Evolutionary conservation across 352 stramenopile species (phyloP).

Genomic region (Thraustochytrium striatum): DNA sequence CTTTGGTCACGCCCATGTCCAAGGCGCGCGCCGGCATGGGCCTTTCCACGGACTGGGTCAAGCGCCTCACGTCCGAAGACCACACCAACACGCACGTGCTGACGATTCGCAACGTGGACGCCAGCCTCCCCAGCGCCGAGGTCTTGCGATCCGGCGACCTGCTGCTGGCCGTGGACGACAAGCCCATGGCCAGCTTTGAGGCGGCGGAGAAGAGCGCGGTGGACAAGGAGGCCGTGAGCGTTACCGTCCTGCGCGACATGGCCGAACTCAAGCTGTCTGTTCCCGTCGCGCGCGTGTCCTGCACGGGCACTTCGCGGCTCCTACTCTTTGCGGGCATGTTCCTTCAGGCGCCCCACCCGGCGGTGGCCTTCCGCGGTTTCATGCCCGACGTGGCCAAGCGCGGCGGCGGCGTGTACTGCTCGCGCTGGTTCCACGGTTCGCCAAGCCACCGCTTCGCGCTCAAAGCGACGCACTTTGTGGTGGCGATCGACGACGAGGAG

Average conservation of each 20-base stretch:
- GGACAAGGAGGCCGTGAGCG: slow-evolving; percentile 62
- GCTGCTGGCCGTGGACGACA: slow-evolving; percentile 70
- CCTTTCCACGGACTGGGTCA: slow-evolving; percentile 73
- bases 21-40: slow-evolving; percentile 76
- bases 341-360: slow-evolving; percentile 80
- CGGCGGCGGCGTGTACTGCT: slow-evolving; percentile 76
- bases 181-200: slow-evolving; percentile 68
- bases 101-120: slow-evolving; percentile 69
- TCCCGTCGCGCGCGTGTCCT: slow-evolving; percentile 62
- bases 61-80: slow-evolving; percentile 68
- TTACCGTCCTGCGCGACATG: slow-evolving; percentile 71
- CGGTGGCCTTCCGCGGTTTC: slow-evolving; percentile 73
- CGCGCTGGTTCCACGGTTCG: slow-evolving; percentile 79
- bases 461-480: slow-evolving; percentile 79
- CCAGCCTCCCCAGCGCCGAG: slow-evolving; percentile 63
- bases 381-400: slow-evolving; percentile 67
- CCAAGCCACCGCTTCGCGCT: slow-evolving; percentile 82
- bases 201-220: slow-evolving; percentile 65
- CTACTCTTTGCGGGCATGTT: slow-evolving; percentile 81
- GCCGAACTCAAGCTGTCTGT: slow-evolving; percentile 66
- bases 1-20: slow-evolving; percentile 74
- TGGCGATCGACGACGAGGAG: slow-evolving; percentile 75
- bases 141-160: slow-evolving; percentile 74
- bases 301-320: slow-evolving; percentile 75
- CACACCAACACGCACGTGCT: slow-evolving; percentile 79